Percentiles rank a stretch among this genome's conserved stretches.
These are phyloP conservation scores for Hortiboletus campestris DNA, from an alignment of 768 basidiomycete species.

Conservation along the genomic window DNA sequence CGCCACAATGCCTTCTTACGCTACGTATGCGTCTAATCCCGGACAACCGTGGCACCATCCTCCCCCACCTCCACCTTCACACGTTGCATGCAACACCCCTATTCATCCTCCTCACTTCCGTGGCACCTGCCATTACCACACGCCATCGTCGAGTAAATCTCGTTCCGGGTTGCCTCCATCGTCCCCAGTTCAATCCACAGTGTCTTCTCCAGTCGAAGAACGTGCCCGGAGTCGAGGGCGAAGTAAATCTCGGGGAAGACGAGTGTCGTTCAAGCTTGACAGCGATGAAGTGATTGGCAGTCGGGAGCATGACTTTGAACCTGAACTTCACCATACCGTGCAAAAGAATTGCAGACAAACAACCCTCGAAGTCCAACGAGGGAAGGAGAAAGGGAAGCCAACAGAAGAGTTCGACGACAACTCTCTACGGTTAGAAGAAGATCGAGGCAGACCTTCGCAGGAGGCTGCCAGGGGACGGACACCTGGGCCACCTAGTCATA, in stretches of 20 bases:
- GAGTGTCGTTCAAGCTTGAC: constrained; percentile 55
- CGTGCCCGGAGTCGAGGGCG: constrained; percentile 41
- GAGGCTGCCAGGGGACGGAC: constrained; percentile 24
- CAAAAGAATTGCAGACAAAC: constrained; percentile 6
- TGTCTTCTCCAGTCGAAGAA: constrained; percentile 35
- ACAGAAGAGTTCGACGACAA: background rate
- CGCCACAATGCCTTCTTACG: constrained; percentile 27
- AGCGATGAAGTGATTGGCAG: constrained; percentile 16
- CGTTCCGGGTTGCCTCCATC: constrained; percentile 51
- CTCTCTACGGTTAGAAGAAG: constrained; percentile 13
- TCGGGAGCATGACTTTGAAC: constrained; percentile 7
- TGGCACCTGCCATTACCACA: constrained; percentile 17
- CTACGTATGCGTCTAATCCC: constrained; percentile 15
- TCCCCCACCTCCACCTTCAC: constrained; percentile 3
- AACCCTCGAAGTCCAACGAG: constrained; percentile 11
- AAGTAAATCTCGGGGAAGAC: constrained; percentile 53
- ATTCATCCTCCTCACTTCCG: constrained; percentile 16
- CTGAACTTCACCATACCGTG: constrained; percentile 2
- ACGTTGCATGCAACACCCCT: constrained; percentile 5
- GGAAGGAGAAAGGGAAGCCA: constrained; percentile 17
- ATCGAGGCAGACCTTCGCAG: constrained; percentile 8
- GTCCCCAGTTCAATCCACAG: constrained; percentile 42
- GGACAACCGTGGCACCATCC: constrained; percentile 23
- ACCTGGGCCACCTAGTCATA: constrained; percentile 23
- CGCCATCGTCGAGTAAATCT: constrained; percentile 43